These are phyloP conservation scores for Geranium rotundifolium DNA, from an alignment of 345 rosid species.

Conservation along the genomic window DNA sequence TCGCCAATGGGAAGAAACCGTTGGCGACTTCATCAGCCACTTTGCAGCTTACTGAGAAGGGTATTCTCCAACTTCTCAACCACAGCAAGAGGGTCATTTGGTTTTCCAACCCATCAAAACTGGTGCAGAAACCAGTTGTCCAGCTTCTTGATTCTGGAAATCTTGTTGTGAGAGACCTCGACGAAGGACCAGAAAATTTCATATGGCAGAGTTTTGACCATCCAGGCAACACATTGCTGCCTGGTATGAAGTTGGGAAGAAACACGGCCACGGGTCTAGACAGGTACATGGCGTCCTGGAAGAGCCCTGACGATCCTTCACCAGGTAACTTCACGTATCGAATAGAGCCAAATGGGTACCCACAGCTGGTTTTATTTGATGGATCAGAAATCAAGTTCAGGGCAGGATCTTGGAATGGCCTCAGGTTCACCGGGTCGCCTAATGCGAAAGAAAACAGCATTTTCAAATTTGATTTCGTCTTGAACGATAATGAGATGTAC, in stretches of 20 bases:
- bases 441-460: not conserved
- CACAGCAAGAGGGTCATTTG: not conserved
- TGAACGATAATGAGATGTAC: not conserved
- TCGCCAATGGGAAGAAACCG: slow-evolving; percentile 18
- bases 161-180: not conserved
- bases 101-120: not conserved
- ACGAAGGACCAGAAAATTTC: not conserved
- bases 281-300: not conserved
- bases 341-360: not conserved
- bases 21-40: not conserved
- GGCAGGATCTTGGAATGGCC: not conserved
- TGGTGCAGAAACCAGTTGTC: slow-evolving; percentile 3
- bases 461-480: not conserved
- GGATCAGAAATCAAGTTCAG: not conserved
- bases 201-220: slow-evolving; percentile 10
- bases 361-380: not conserved
- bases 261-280: not conserved
- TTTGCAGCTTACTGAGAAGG: not conserved
- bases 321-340: not conserved
- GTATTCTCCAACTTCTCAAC: not conserved
- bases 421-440: not conserved
- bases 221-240: not conserved
- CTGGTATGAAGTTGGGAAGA: not conserved
- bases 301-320: not conserved
- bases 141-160: not conserved